Conservation (phyloP, 768 basidiomycete genomes). For the Pleurotus salmoneostramineus region DNA sequence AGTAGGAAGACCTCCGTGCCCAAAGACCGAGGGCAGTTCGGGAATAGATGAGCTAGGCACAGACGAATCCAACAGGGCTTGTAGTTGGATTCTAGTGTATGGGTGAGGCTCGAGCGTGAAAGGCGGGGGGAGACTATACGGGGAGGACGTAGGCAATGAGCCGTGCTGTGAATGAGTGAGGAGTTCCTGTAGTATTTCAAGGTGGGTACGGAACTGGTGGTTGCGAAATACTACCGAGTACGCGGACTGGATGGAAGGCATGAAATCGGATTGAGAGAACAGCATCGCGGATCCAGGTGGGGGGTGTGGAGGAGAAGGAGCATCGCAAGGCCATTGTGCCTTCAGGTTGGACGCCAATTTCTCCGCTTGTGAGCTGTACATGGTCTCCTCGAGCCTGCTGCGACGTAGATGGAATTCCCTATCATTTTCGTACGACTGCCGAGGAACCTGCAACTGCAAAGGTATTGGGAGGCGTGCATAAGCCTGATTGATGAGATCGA, state of each 20-base stretch:
- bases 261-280: background rate
- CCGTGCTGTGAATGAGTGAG: background rate
- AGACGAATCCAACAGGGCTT: background rate
- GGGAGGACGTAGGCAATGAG: background rate
- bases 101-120: background rate
- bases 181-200: conserved; percentile 11
- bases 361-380: conserved; percentile 5
- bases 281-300: background rate
- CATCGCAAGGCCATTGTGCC: conserved; percentile 17
- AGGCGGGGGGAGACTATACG: background rate
- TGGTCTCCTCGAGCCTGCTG: background rate
- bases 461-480: conserved; percentile 1
- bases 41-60: background rate
- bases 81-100: background rate
- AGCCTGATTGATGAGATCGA: background rate
- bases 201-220: conserved; percentile 10
- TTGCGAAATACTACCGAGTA: conserved; percentile 14
- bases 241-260: background rate
- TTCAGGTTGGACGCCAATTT: conserved; percentile 11
- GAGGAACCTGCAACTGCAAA: background rate
- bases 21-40: background rate
- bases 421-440: conserved; percentile 4
- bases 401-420: conserved; percentile 6
- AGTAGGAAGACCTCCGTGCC: background rate
- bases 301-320: background rate